Conservation (phyloP, 2,329 filamentous ascomycete genomes). For the Myotisia sp. region DNA sequence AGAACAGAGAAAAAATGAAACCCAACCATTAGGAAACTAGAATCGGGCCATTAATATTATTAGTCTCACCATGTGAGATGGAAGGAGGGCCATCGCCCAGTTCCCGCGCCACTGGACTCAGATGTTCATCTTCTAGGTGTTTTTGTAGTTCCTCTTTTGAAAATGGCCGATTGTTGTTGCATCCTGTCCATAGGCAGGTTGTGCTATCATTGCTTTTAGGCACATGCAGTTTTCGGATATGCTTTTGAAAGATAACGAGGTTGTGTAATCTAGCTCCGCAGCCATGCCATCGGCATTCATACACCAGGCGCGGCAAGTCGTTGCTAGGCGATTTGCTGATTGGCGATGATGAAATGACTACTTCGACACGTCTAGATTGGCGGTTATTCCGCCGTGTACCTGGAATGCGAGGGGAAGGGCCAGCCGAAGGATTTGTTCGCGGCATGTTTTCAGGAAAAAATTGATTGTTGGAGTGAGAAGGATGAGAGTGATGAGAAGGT, state of each 20-base stretch:
- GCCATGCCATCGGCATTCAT: conserved; percentile 43
- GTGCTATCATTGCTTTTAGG: conserved; percentile 14
- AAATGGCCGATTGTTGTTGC: conserved; percentile 14
- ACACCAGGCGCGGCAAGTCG: conserved; percentile 32
- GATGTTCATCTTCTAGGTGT: conserved; percentile 40
- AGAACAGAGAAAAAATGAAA: conserved; percentile 7
- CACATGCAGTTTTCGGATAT: conserved; percentile 43
- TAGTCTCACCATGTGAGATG: conserved; percentile 39
- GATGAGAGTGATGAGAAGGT: neutral
- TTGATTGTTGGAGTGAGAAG: neutral
- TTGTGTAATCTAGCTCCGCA: conserved; percentile 49
- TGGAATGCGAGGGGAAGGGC: conserved; percentile 3
- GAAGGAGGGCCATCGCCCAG: conserved; percentile 45
- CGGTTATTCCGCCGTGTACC: conserved; percentile 15
- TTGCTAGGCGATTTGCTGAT: conserved; percentile 6
- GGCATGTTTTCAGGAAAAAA: neutral
- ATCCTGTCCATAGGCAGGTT: conserved; percentile 23
- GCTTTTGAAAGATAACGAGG: conserved; percentile 43
- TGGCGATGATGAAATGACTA: conserved; percentile 12
- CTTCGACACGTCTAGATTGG: conserved; percentile 12
- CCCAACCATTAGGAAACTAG: conserved; percentile 12
- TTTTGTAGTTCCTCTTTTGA: conserved; percentile 29
- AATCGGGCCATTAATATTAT: conserved; percentile 11
- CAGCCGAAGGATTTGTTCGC: neutral
- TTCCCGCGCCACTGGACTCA: conserved; percentile 41